These are phyloP conservation scores for Fusarium setosum DNA, from an alignment of 2,329 filamentous ascomycete species.

Conservation along the genomic window DNA sequence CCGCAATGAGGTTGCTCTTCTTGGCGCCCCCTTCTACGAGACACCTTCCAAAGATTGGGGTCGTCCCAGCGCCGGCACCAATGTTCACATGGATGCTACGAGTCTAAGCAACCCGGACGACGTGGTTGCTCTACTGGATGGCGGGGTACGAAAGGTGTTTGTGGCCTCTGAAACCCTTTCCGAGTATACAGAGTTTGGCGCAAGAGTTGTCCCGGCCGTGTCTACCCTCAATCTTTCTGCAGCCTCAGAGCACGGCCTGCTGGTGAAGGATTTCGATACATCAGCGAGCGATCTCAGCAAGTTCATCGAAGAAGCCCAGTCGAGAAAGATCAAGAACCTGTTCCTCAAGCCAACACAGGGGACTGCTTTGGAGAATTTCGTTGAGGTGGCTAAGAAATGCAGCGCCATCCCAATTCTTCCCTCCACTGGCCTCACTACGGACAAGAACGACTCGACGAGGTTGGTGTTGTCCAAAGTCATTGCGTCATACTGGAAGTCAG, in stretches of 20 bases:
- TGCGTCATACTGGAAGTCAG: conserved; percentile 80
- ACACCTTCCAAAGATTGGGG: conserved; percentile 61
- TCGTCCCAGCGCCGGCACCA: conserved; percentile 62
- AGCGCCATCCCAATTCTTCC: conserved; percentile 80
- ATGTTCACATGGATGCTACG: conserved; percentile 82
- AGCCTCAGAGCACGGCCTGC: conserved; percentile 61
- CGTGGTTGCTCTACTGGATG: conserved; percentile 83
- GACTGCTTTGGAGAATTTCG: conserved; percentile 57
- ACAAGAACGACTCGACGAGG: conserved; percentile 68
- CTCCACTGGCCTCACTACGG: conserved; percentile 75
- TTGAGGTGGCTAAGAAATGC: conserved; percentile 60
- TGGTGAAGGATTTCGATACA: conserved; percentile 64
- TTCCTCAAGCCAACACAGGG: conserved; percentile 64
- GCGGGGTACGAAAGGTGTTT: conserved; percentile 87
- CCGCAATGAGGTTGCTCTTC: conserved; percentile 66
- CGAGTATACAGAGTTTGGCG: conserved; percentile 65
- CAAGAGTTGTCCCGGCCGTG: conserved; percentile 65
- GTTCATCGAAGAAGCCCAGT: conserved; percentile 58
- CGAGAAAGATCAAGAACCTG: conserved; percentile 58
- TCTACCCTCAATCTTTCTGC: conserved; percentile 58
- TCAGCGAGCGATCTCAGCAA: conserved; percentile 52
- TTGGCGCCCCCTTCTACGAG: conserved; percentile 69
- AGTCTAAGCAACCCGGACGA: conserved; percentile 76
- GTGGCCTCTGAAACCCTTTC: conserved; percentile 77
- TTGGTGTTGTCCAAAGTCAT: conserved; percentile 75